Evolutionary conservation across 768 basidiomycete species (phyloP).

Genomic region (Coprinellus micaceus): DNA sequence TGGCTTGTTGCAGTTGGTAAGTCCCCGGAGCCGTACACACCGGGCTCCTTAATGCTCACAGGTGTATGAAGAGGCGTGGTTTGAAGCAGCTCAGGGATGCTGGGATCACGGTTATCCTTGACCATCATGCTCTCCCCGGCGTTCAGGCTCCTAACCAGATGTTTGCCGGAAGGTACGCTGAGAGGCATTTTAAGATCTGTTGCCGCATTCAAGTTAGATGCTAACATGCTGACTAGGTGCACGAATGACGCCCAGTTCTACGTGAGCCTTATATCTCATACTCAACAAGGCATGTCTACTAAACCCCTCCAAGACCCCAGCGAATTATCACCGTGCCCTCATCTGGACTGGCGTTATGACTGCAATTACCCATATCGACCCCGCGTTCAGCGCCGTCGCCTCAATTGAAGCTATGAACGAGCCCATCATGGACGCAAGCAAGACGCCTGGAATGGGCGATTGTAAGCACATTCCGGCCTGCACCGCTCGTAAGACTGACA

Average conservation of each 20-base stretch:
- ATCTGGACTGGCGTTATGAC: slow-evolving; percentile 85
- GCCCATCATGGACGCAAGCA: slow-evolving; percentile 64
- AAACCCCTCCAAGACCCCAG: slow-evolving; percentile 43
- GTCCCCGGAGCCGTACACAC: slow-evolving; percentile 14
- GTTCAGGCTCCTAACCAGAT: slow-evolving; percentile 56
- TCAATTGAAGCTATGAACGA: slow-evolving; percentile 78
- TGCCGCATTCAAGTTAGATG: not conserved
- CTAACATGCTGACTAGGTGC: slow-evolving; percentile 49
- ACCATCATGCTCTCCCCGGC: slow-evolving; percentile 69
- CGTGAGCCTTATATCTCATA: slow-evolving; percentile 29
- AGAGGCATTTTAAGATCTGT: not conserved
- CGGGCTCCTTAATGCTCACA: not conserved
- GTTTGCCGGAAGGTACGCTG: slow-evolving; percentile 64
- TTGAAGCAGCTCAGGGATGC: slow-evolving; percentile 55
- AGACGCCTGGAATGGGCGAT: slow-evolving; percentile 66
- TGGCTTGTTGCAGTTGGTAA: slow-evolving; percentile 61
- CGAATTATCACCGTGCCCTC: slow-evolving; percentile 75
- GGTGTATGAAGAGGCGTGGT: slow-evolving; percentile 60
- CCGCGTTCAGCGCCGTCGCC: slow-evolving; percentile 60
- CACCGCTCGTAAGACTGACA: not conserved
- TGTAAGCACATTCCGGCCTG: slow-evolving; percentile 40
- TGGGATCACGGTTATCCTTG: slow-evolving; percentile 62
- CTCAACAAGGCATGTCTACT: not conserved
- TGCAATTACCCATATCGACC: slow-evolving; percentile 62
- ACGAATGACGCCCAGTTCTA: slow-evolving; percentile 71